A percentile compares a stretch with the other conserved stretches of the same genome.
Conservation (phyloP, 148 eudicot species). For the Spergularia marina region DNA sequence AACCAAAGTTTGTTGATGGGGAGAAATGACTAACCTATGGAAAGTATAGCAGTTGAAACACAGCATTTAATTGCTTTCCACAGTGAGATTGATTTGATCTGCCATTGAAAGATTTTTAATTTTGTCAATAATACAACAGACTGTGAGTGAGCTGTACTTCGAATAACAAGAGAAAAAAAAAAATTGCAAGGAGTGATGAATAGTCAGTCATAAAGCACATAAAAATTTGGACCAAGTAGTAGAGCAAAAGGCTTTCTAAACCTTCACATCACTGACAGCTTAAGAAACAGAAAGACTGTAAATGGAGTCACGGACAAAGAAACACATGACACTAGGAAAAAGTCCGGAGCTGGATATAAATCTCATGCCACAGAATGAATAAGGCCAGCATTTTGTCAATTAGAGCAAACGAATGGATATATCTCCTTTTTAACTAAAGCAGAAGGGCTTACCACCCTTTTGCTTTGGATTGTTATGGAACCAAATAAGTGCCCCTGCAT, state of each 20-base stretch:
- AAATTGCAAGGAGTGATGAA: no score
- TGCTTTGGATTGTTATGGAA: no score
- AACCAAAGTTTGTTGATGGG: neutral
- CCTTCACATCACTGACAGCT: neutral
- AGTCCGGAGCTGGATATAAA: no score
- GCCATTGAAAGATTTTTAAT: slow-evolving; percentile 26
- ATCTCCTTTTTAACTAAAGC: no score
- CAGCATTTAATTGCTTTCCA: slow-evolving; percentile 67
- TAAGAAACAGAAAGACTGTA: neutral
- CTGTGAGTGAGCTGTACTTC: neutral
- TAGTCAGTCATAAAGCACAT: no score
- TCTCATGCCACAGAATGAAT: no score
- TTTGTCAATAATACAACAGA: slow-evolving; percentile 5
- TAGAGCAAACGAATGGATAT: no score
- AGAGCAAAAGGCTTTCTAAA: neutral
- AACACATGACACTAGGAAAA: no score
- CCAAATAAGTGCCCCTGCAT: no score
- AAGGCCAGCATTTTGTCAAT: no score
- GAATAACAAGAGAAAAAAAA: no score
- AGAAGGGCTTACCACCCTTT: no score
- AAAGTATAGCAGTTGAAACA: slow-evolving; percentile 46
- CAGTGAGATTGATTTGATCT: slow-evolving; percentile 72
- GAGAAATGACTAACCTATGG: slow-evolving; percentile 60
- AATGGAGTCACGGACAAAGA: neutral
- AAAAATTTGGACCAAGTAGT: neutral